Base-by-base conservation (phyloP, 495 filamentous ascomycete species). In the Aspergillus saccharolyticus region DNA sequence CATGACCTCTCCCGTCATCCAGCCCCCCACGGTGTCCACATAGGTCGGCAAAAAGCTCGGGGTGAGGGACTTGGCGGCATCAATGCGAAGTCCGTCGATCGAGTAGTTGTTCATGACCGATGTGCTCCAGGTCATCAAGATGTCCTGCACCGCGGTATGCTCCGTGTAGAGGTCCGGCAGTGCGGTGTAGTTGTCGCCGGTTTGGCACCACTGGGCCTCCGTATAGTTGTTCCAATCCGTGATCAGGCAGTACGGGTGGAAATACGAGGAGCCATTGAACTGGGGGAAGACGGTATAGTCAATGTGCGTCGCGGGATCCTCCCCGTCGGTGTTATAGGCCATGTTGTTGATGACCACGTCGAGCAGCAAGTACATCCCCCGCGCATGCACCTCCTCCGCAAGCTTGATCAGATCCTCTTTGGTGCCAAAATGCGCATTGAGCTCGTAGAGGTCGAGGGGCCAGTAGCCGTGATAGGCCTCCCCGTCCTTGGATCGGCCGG, bases 261-360 rank as follows among this genome's bases (percentile, higher is more conserved):
- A 90, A 54, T 85, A 83, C 1, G 72, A 70, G 43, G 65, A 58
- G 14, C 77, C 69, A 60, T 85, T 83, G 73, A 88, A 89, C 20
- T 84, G 85, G 21, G 70, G 74, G 58, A 83, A 80, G 3, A 60
- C 55, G 12, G 70, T 69, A 63, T 85, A 84, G 68, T 86, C 77
- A 52, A 86, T 79, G 4, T 63, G 15, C 50, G 44, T 30, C 12
- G 46, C 20, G 6, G 63, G 58, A 59, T 62, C 52, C 61, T 73
- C n/a, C 62, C 64, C 10, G 67, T 69, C 19, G 5, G 80, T 80
- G 43, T 72, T 64, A 60, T 80, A 77, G 6, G 81, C 86, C 73
- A 88, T 80, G 63, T 90, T 83, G 66, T 90, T 89, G 9, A 82
- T 79, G 1, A 88, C 85, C 0, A 87, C 71, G 58, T 89, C 86